Evolutionary conservation across 805 yeast genomes (phyloP).

Genomic region (Zygosaccharomyces rouxii): DNA sequence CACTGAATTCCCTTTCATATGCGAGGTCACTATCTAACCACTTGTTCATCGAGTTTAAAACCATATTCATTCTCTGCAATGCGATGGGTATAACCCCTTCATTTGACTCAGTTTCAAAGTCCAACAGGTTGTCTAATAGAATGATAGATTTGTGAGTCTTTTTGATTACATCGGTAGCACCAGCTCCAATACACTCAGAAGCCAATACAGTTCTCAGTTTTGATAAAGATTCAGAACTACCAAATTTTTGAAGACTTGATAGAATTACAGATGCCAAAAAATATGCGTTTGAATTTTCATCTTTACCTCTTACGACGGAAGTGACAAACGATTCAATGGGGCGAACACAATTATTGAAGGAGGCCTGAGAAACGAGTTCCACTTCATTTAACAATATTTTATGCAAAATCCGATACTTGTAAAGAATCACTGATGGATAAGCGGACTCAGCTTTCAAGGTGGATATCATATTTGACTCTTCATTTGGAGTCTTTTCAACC

Average conservation of each 20-base stretch:
- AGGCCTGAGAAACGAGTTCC: slow-evolving; percentile 27
- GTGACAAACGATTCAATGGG: slow-evolving; percentile 34
- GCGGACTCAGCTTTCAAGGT: not conserved
- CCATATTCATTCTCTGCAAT: slow-evolving; percentile 60
- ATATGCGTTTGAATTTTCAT: slow-evolving; percentile 32
- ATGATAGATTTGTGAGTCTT: slow-evolving; percentile 47
- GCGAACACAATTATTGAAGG: slow-evolving; percentile 26
- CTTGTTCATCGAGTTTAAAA: slow-evolving; percentile 45
- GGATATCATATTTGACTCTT: not conserved
- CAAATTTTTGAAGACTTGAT: slow-evolving; percentile 35
- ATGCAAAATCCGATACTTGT: slow-evolving; percentile 37
- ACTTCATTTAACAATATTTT: slow-evolving; percentile 30
- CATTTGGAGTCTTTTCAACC: not conserved
- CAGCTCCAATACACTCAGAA: slow-evolving; percentile 59
- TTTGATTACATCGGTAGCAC: slow-evolving; percentile 38
- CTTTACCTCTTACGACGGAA: slow-evolving; percentile 30
- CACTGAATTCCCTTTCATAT: slow-evolving; percentile 50
- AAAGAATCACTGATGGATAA: slow-evolving; percentile 21
- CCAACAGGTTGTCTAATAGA: slow-evolving; percentile 43
- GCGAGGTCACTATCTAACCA: slow-evolving; percentile 64
- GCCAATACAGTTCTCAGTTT: slow-evolving; percentile 56
- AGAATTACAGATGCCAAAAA: slow-evolving; percentile 35
- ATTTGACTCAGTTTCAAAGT: slow-evolving; percentile 14
- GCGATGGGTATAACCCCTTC: slow-evolving; percentile 46
- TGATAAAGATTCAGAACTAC: slow-evolving; percentile 39